Percentiles rank a stretch among this genome's conserved stretches.
Evolutionary conservation across 73 alveolate species (phyloP).

Genomic region (Paramecium bursaria): DNA sequence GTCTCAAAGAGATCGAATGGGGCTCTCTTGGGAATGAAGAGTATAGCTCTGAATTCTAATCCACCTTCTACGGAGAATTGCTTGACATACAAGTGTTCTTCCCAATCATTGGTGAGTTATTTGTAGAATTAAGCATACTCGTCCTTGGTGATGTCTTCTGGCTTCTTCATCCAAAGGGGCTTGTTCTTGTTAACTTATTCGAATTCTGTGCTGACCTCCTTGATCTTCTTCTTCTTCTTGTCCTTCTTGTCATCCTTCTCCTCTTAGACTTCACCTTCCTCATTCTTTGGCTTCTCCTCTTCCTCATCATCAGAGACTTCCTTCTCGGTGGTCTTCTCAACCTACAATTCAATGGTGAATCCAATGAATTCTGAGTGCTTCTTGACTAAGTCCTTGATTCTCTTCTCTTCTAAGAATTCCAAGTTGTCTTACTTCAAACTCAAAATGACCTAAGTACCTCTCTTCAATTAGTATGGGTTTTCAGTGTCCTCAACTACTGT

Average conservation of each 20-base stretch:
- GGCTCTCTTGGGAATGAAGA: conserved; percentile 99
- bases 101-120: conserved; percentile 99
- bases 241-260: conserved; percentile 91
- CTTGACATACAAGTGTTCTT: conserved; percentile 98
- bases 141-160: conserved; percentile 98
- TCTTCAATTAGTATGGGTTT: conserved; percentile 83
- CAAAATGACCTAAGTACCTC: conserved; percentile 97
- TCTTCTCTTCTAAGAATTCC: conserved; percentile 97
- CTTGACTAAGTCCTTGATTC: conserved; percentile 97
- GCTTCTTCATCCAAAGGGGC: conserved; percentile 99
- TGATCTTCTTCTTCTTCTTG: conserved; percentile 97
- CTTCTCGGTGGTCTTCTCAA: conserved; percentile 97
- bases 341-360: conserved; percentile 97
- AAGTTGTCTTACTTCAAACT: conserved; percentile 98
- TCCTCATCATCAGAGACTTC: conserved; percentile 98
- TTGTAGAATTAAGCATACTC: conserved; percentile 99
- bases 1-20: conserved; percentile 99
- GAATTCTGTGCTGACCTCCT: conserved; percentile 98
- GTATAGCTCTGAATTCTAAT: conserved; percentile 99
- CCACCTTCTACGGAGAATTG: conserved; percentile 99
- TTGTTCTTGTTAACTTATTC: conserved; percentile 99
- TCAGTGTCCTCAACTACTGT: conserved; percentile 89
- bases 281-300: conserved; percentile 92
- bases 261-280: conserved; percentile 89
- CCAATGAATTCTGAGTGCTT: conserved; percentile 99